Percentiles rank a stretch among this genome's conserved stretches.
These are phyloP conservation scores for Wallacemonas sp. DNA, from an alignment of 208 protist genomes.

Conservation along the genomic window DNA sequence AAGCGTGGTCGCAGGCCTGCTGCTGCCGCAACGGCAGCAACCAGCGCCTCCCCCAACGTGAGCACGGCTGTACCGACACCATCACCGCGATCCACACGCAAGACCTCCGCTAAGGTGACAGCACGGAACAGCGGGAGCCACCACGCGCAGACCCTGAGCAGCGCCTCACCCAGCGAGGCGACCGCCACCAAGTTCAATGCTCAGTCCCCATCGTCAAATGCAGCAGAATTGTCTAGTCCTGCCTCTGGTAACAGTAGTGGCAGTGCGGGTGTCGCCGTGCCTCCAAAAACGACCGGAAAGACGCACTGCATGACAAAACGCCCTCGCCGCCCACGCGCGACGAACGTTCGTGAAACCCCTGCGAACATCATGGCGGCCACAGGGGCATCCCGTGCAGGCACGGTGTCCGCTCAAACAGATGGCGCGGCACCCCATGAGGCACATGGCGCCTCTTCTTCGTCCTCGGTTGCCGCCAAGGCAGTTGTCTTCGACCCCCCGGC, in stretches of 20 bases:
- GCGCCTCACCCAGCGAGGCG: too few relatives aligned
- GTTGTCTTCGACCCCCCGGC: too few relatives aligned
- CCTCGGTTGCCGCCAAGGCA: too few relatives aligned
- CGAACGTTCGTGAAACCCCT: not conserved
- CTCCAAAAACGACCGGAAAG: not conserved
- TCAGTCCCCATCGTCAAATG: too few relatives aligned
- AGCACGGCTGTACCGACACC: too few relatives aligned
- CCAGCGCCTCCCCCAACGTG: not conserved
- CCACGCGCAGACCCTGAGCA: too few relatives aligned
- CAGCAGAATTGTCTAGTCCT: too few relatives aligned
- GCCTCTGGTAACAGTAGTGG: too few relatives aligned
- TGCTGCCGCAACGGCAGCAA: not conserved
- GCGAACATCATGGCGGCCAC: not conserved
- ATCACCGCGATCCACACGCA: not conserved
- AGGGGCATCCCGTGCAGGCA: not conserved
- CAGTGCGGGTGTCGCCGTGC: too few relatives aligned
- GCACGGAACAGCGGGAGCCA: too few relatives aligned
- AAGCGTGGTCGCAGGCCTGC: not conserved
- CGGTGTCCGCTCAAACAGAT: not conserved
- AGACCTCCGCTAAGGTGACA: not conserved
- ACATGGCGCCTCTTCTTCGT: not conserved
- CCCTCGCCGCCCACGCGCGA: not conserved
- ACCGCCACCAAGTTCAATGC: too few relatives aligned
- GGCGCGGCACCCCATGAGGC: not conserved
- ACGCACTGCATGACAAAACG: not conserved